Evolutionary conservation across 257 asterid genomes (phyloP).

Genomic region (Nicotiana otophora): DNA sequence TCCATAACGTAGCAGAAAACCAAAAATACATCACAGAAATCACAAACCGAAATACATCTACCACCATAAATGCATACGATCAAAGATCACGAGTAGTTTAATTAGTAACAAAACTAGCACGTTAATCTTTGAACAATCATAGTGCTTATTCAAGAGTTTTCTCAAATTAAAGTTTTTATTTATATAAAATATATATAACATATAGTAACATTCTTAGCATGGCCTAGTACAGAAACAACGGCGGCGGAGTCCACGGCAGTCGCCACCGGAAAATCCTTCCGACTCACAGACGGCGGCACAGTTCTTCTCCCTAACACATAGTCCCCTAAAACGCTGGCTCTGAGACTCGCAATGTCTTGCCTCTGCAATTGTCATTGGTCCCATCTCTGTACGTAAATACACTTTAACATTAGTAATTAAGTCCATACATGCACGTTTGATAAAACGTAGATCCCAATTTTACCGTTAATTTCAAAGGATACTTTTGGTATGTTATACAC

Average conservation of each 20-base stretch:
- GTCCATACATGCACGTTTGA: neutral
- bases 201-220: constrained; percentile 15
- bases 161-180: neutral
- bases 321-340: constrained; percentile 37
- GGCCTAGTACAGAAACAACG: constrained; percentile 44
- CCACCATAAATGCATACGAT: neutral
- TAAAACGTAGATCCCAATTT: neutral
- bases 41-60: neutral
- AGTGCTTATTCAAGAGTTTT: neutral
- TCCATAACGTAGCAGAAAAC: neutral
- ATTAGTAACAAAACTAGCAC: neutral
- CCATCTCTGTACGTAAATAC: constrained; percentile 9
- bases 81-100: neutral
- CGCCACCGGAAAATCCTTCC: constrained; percentile 45
- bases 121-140: neutral
- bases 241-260: constrained; percentile 45
- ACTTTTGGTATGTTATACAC: neutral
- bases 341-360: constrained; percentile 38
- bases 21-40: neutral
- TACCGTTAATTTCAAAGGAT: neutral
- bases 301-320: constrained; percentile 31
- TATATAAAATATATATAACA: neutral
- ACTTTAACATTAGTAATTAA: neutral
- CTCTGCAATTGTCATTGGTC: constrained; percentile 36
- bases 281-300: constrained; percentile 37